Conservation (phyloP, 2,329 filamentous ascomycete species). For the Fusarium piperis region DNA sequence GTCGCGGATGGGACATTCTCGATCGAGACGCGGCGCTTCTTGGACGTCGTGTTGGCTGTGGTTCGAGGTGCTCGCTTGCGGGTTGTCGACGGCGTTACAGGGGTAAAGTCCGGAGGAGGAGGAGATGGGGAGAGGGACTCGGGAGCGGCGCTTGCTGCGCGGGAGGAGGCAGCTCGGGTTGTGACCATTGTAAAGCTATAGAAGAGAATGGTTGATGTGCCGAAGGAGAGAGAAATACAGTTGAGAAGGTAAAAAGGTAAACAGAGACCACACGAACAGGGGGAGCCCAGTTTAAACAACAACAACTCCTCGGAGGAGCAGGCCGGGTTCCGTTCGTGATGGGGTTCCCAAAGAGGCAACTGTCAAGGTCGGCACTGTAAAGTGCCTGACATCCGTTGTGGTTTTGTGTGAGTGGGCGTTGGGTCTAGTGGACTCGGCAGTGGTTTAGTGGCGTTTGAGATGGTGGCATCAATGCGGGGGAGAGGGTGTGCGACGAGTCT, state of each 20-base stretch:
- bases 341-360: conserved; percentile 18
- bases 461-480: conserved; percentile 1
- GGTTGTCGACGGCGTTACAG: conserved; percentile 19
- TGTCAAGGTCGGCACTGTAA: not conserved
- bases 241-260: not conserved
- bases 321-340: not conserved
- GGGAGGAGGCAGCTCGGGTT: conserved; percentile 50
- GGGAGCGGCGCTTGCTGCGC: conserved; percentile 43
- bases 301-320: not conserved
- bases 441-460: not conserved
- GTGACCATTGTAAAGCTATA: conserved; percentile 47
- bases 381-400: not conserved
- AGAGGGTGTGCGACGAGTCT: not conserved
- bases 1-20: not conserved
- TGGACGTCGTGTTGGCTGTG: conserved; percentile 11
- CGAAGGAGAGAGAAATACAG: not conserved
- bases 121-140: conserved; percentile 26
- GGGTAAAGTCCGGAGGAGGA: conserved; percentile 7
- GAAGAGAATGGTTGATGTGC: not conserved
- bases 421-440: conserved; percentile 20
- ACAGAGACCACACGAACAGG: not conserved
- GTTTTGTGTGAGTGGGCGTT: not conserved
- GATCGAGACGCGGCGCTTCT: conserved; percentile 20
- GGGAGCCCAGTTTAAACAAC: not conserved
- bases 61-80: conserved; percentile 29